Conservation (phyloP, 208 protist genomes). For the Willaertia magna region DNA sequence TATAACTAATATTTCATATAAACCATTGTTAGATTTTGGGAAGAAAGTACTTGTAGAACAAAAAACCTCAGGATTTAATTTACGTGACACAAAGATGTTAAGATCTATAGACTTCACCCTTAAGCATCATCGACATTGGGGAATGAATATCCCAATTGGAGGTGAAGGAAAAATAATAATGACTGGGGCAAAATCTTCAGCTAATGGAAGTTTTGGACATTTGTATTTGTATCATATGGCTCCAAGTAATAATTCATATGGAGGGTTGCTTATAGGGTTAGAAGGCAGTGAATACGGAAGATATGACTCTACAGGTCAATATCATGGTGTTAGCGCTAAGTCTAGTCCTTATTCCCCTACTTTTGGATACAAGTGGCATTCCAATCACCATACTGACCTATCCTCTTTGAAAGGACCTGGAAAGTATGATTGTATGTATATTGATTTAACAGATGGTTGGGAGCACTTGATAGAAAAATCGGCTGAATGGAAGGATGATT, state of each 20-base stretch:
- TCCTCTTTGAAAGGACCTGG: neutral
- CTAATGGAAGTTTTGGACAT: neutral
- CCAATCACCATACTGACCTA: neutral
- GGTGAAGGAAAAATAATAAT: neutral
- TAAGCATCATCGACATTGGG: constrained; percentile 9
- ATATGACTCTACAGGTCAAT: neutral
- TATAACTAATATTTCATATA: neutral
- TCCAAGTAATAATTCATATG: neutral
- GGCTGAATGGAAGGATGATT: neutral
- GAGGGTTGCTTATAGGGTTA: neutral
- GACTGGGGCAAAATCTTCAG: neutral
- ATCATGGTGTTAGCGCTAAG: neutral
- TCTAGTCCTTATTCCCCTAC: neutral
- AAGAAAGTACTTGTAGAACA: neutral
- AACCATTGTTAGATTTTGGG: neutral
- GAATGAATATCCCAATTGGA: constrained; percentile 4
- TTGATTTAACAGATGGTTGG: constrained; percentile 3
- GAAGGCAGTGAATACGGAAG: neutral
- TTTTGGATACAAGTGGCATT: neutral
- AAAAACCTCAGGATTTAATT: neutral
- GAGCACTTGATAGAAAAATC: neutral
- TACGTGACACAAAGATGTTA: neutral
- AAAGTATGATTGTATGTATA: constrained; percentile 4
- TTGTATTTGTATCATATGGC: neutral
- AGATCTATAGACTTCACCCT: neutral